phyloP scores from a whole-genome alignment of 257 asterid species.

The Capsicum pubescens region DNA sequence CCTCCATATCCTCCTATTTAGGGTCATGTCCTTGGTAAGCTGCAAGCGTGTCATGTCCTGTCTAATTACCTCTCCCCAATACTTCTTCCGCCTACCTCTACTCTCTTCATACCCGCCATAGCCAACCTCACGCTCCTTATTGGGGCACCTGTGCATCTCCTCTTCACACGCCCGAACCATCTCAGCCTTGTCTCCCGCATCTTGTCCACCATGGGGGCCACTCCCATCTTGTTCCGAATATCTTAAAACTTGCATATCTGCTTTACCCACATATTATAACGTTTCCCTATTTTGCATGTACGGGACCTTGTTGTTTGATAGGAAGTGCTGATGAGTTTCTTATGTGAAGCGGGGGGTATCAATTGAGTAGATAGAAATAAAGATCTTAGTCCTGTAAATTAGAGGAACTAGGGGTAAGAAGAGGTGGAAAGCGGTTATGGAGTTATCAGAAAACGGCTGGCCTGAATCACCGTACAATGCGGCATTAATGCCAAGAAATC shows the following conservation, averaged over 20 bases:
- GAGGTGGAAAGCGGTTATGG: constrained; percentile 18
- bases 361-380: background rate
- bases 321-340: background rate
- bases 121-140: background rate
- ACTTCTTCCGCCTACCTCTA: background rate
- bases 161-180: background rate
- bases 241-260: background rate
- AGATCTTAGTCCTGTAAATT: constrained; percentile 19
- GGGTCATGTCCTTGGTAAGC: background rate
- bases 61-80: background rate
- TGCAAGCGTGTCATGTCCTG: background rate
- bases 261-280: background rate
- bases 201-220: background rate
- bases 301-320: background rate
- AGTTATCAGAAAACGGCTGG: constrained; percentile 8
- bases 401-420: background rate
- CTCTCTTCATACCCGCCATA: background rate
- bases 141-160: background rate
- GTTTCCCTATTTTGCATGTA: background rate
- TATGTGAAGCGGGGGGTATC: background rate
- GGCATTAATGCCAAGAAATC: background rate
- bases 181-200: background rate
- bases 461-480: background rate
- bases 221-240: background rate
- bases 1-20: background rate